Evolutionary conservation across 2,329 filamentous ascomycete genomes (phyloP), one percentile per base, ranked within the genome.

Genomic region (Chaetomiaceae sp.): DNA sequence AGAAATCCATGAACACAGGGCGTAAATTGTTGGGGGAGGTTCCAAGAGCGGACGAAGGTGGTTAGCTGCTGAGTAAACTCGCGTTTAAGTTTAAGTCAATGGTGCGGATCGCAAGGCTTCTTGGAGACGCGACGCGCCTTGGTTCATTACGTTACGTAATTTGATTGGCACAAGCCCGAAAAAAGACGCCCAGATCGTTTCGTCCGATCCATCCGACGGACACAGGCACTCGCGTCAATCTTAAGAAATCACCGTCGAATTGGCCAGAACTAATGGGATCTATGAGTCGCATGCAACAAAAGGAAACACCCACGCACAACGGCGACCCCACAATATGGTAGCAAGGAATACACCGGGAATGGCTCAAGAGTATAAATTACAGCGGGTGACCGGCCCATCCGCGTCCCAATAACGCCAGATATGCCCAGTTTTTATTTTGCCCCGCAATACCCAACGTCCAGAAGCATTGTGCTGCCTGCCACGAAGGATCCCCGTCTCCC

Each of bases 341-440:
- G 67, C 65, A 66, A 66, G 63, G 64, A 65, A 60, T 53, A 61
- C 62, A 68, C 66, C 70, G 69, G 71, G 73, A 78, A 76, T 77
- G 76, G 76, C 59, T 75, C 69, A 75, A 74, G 71, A 75, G 69
- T 78, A 78, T 79, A 80, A 77, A 79, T 79, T 81, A 81, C 78
- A 81, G 73, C 76, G 77, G 75, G 70, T 68, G 65, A 64, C 54
- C 56, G 55, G 55, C 51, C 54, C 54, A 58, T 56, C 55, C 58
- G 60, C 57, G 57, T 58, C 53, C 57, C 57, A 58, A 42, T 56
- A 60, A 61, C 60, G 60, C 58, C 60, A 55, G 55, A 58, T 44
- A 59, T 59, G 58, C 55, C 60, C 58, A 49, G 50, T 57, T 56
- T 58, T 56, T 50, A 33, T n/a, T n/a, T n/a, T 51, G 27, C 46